These are phyloP conservation scores for Cerioporus squamosus DNA, from an alignment of 1,284 basidiomycete genomes.

Conservation along the genomic window DNA sequence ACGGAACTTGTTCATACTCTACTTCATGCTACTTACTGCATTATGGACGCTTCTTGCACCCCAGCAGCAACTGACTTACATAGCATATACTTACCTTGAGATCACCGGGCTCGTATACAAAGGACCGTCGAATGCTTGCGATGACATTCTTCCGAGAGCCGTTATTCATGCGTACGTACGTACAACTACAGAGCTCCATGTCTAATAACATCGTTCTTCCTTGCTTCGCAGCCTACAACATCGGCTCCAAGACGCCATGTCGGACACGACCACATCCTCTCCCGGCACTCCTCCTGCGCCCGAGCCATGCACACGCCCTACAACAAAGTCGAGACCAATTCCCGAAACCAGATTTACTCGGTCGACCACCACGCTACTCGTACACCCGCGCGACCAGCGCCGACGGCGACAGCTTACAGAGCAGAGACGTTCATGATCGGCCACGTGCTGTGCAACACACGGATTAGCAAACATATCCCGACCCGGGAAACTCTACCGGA, in stretches of 20 bases:
- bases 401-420: constrained; percentile 14
- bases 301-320: neutral
- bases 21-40: no score
- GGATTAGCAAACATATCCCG: neutral
- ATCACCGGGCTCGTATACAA: no score
- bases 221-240: constrained; percentile 1
- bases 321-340: neutral
- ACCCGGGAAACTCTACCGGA: no score
- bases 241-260: neutral
- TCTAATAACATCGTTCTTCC: neutral
- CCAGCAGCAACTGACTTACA: no score
- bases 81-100: no score
- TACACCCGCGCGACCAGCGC: constrained; percentile 12
- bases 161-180: neutral
- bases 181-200: constrained; percentile 1
- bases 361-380: constrained; percentile 23
- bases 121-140: no score
- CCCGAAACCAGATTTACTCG: neutral
- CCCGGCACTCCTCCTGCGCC: neutral
- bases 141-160: no score
- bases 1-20: no score
- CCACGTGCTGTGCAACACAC: constrained; percentile 26
- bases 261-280: neutral
- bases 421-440: constrained; percentile 28
- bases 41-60: no score